These are phyloP conservation scores for Wickerhamomyces subpelliculosus DNA, from an alignment of 805 yeast genomes.

Conservation along the genomic window DNA sequence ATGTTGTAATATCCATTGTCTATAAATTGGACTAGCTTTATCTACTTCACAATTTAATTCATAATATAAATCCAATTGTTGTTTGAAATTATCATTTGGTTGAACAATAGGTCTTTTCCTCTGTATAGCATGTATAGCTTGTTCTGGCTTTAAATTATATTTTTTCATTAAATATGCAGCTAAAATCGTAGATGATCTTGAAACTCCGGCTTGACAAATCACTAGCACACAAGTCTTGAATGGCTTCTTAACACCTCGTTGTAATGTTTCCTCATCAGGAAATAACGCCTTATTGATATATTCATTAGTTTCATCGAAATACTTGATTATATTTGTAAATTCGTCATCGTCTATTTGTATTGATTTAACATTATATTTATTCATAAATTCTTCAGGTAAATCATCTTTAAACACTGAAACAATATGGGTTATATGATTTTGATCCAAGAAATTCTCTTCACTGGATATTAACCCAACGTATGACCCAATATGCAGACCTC, in stretches of 20 bases:
- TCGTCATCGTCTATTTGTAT: slow-evolving; percentile 70
- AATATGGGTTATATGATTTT: slow-evolving; percentile 60
- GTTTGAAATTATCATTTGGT: slow-evolving; percentile 71
- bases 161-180: slow-evolving; percentile 87
- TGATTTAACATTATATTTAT: slow-evolving; percentile 42
- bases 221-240: slow-evolving; percentile 46
- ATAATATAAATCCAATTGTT: slow-evolving; percentile 63
- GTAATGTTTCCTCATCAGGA: slow-evolving; percentile 28
- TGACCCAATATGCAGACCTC: slow-evolving; percentile 72
- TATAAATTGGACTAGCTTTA: slow-evolving; percentile 28
- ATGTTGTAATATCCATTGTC: slow-evolving; percentile 34
- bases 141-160: slow-evolving; percentile 47
- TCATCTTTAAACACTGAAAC: slow-evolving; percentile 63
- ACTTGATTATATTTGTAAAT: slow-evolving; percentile 55
- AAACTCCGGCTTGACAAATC: slow-evolving; percentile 89
- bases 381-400: slow-evolving; percentile 47
- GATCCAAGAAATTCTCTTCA: slow-evolving; percentile 42
- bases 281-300: slow-evolving; percentile 64
- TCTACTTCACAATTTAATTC: slow-evolving; percentile 31
- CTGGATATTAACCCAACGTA: slow-evolving; percentile 46
- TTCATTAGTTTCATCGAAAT: slow-evolving; percentile 51
- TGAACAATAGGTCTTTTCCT: slow-evolving; percentile 51
- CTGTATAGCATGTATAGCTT: slow-evolving; percentile 71
- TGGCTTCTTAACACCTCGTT: slow-evolving; percentile 19
- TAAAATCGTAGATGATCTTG: slow-evolving; percentile 80